phyloP scores from a whole-genome alignment of 1,139 yeast genomes.

The Taphrina populina region DNA sequence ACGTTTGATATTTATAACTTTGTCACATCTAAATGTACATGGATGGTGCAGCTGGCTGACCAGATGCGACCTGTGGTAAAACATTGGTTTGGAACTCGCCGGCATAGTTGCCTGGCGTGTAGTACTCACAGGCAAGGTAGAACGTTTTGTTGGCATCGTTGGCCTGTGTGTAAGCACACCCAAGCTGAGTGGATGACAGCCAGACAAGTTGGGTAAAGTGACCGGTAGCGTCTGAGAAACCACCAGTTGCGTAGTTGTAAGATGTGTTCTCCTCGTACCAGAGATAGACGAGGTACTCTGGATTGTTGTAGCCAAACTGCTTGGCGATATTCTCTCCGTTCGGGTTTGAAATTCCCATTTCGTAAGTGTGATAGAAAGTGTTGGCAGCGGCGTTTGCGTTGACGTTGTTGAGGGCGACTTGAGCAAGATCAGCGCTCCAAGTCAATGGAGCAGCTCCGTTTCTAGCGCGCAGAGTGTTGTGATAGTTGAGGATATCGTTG shows the following conservation, averaged over 20 bases:
- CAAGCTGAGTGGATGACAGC: constrained; percentile 66
- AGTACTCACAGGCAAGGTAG: constrained; percentile 48
- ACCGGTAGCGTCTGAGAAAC: constrained; percentile 51
- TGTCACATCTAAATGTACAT: no score
- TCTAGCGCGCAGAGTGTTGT: constrained; percentile 65
- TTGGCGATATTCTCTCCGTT: constrained; percentile 76
- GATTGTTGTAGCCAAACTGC: constrained; percentile 45
- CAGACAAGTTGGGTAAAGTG: constrained; percentile 89
- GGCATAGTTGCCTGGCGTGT: constrained; percentile 46
- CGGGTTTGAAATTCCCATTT: constrained; percentile 45
- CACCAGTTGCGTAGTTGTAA: constrained; percentile 54
- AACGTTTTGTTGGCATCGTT: constrained; percentile 45
- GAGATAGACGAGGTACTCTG: constrained; percentile 62
- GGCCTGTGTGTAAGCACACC: constrained; percentile 61
- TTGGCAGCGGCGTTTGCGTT: constrained; percentile 65
- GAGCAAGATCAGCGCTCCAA: constrained; percentile 65
- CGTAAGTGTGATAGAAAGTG: constrained; percentile 63
- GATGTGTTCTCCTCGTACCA: constrained; percentile 77
- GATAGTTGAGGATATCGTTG: constrained; percentile 51
- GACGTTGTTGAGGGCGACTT: constrained; percentile 52
- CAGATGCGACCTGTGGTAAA: not conserved
- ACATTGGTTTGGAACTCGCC: constrained; percentile 57
- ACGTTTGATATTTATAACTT: no score
- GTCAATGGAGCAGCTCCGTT: constrained; percentile 61
- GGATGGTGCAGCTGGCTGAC: constrained; percentile 21